These are phyloP conservation scores for Apiospora hydei DNA, from an alignment of 2,329 filamentous ascomycete species.

Conservation along the genomic window DNA sequence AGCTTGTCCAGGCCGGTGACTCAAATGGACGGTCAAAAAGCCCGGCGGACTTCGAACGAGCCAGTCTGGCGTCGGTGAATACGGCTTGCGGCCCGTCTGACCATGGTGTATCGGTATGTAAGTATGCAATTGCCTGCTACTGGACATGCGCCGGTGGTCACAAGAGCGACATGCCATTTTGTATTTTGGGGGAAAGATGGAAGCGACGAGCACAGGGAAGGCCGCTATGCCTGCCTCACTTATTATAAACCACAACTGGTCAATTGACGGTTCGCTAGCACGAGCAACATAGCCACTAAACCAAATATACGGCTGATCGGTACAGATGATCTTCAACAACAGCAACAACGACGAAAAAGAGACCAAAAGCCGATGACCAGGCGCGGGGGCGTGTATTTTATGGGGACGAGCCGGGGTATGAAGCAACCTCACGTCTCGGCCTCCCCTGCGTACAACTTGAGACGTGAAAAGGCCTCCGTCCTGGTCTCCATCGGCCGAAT, in stretches of 20 bases:
- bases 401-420: slow-evolving; percentile 3
- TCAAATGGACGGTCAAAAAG: background rate
- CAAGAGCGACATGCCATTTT: background rate
- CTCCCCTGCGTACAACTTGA: slow-evolving; percentile 9
- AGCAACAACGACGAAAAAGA: too few species aligned
- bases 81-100: slow-evolving; percentile 1
- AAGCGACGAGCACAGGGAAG: background rate
- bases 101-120: background rate
- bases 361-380: background rate
- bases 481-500: background rate
- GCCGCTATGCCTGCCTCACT: background rate
- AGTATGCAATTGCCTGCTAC: background rate
- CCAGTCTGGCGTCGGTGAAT: background rate
- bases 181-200: too few species aligned
- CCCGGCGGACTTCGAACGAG: background rate
- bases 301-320: background rate
- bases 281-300: background rate
- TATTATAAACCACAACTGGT: background rate
- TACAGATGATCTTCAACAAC: background rate
- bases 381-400: background rate
- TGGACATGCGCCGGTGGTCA: background rate
- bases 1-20: slow-evolving; percentile 2
- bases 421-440: slow-evolving; percentile 16
- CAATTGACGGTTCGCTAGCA: background rate
- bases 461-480: background rate